phyloP scores from a whole-genome alignment of 2,329 filamentous ascomycete genomes.

The Boeremia lycopersici region DNA sequence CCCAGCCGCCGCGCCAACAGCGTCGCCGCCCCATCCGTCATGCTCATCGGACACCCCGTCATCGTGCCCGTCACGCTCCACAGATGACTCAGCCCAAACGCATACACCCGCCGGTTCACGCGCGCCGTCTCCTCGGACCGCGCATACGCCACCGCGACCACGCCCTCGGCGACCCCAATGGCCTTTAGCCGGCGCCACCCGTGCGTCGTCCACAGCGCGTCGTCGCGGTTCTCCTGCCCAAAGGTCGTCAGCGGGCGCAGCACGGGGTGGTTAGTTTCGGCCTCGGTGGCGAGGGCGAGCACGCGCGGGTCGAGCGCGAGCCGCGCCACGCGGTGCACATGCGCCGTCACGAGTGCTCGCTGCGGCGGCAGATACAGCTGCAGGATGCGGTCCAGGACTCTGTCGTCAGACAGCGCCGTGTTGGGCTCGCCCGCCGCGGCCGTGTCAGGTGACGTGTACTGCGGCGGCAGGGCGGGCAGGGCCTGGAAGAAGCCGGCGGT shows the following conservation, averaged over 20 bases:
- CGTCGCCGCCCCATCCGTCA: constrained; percentile 65
- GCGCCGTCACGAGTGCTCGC: constrained; percentile 16
- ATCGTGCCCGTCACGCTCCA: constrained; percentile 66
- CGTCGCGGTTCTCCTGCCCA: constrained; percentile 58
- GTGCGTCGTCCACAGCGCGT: constrained; percentile 66
- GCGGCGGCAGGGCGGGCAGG: constrained; percentile 32
- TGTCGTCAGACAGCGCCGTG: constrained; percentile 25
- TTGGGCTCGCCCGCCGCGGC: neutral
- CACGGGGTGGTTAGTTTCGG: constrained; percentile 69
- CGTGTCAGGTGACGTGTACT: constrained; percentile 24
- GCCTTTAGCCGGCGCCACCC: constrained; percentile 70
- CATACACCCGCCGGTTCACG: constrained; percentile 63
- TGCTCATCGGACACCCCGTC: constrained; percentile 69
- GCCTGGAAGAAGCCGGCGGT: constrained; percentile 42
- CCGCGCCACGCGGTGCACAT: constrained; percentile 29
- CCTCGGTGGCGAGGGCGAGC: constrained; percentile 51
- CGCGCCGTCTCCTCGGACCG: constrained; percentile 50
- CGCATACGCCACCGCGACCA: constrained; percentile 67
- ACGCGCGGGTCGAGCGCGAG: constrained; percentile 24
- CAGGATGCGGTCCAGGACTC: constrained; percentile 28
- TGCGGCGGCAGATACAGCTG: constrained; percentile 31
- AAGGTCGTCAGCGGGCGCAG: constrained; percentile 66
- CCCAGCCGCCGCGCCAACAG: constrained; percentile 28
- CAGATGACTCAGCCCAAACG: constrained; percentile 65
- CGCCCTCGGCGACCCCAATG: constrained; percentile 63